Conservation (phyloP, 2,329 filamentous ascomycete genomes). For the Elsinoe batatas region DNA sequence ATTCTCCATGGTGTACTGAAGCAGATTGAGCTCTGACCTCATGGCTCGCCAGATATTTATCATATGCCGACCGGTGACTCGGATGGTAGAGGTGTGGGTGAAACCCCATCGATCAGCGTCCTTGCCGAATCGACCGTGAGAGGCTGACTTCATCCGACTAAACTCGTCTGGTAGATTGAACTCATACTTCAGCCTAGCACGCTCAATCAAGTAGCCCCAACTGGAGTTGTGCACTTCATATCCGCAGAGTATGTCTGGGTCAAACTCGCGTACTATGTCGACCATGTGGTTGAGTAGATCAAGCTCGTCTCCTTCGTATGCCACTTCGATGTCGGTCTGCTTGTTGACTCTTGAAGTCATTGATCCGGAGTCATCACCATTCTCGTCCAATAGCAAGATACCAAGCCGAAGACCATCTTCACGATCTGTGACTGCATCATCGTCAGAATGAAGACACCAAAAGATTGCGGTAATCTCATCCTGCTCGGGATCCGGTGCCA, state of each 20-base stretch:
- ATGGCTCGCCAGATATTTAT: constrained; percentile 97
- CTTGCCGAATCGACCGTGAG: constrained; percentile 74
- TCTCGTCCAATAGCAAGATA: constrained; percentile 53
- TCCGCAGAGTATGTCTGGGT: constrained; percentile 88
- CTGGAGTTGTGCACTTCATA: constrained; percentile 90
- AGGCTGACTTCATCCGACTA: constrained; percentile 75
- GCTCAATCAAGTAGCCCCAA: constrained; percentile 93
- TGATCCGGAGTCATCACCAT: constrained; percentile 42
- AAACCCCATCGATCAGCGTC: constrained; percentile 88
- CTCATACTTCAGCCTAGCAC: constrained; percentile 75
- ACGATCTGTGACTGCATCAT: constrained; percentile 45
- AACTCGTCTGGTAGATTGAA: constrained; percentile 87
- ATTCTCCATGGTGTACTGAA: constrained; percentile 95
- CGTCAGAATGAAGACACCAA: constrained; percentile 77
- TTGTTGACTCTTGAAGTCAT: constrained; percentile 53
- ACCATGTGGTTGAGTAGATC: constrained; percentile 79
- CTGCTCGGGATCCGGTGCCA: constrained; percentile 80
- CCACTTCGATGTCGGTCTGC: constrained; percentile 51
- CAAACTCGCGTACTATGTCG: constrained; percentile 69
- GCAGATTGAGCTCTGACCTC: constrained; percentile 79
- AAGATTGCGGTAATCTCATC: constrained; percentile 84
- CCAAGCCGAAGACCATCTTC: constrained; percentile 51
- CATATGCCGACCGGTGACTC: constrained; percentile 87
- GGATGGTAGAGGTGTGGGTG: constrained; percentile 83
- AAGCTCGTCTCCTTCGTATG: constrained; percentile 68